A percentile compares a stretch with the other conserved stretches of the same genome.
Evolutionary conservation across 805 yeast genomes (phyloP).

Genomic region (Candida bentonensis): DNA sequence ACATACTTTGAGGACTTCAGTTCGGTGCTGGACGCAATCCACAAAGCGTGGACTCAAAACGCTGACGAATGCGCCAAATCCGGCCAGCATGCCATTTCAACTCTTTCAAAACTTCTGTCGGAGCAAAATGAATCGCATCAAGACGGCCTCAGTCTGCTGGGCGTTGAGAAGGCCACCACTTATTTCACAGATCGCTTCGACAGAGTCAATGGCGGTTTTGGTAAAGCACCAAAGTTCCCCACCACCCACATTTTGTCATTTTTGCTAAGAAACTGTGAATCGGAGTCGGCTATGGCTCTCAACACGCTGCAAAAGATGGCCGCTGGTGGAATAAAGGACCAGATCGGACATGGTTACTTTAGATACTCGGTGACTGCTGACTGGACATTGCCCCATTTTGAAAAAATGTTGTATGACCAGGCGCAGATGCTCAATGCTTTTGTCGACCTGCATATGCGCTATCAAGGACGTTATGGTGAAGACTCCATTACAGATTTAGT

Average conservation of each 20-base stretch:
- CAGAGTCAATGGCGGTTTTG: slow-evolving; percentile 20
- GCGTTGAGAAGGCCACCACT: slow-evolving; percentile 12
- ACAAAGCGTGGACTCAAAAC: slow-evolving; percentile 19
- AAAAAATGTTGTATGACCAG: slow-evolving; percentile 26
- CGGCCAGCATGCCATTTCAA: slow-evolving; percentile 14
- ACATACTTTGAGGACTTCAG: slow-evolving; percentile 24
- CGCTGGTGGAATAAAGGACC: slow-evolving; percentile 25
- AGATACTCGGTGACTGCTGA: slow-evolving; percentile 25
- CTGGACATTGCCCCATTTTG: slow-evolving; percentile 28
- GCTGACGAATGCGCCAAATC: slow-evolving; percentile 15
- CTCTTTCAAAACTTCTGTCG: slow-evolving; percentile 14
- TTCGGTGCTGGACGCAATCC: slow-evolving; percentile 18
- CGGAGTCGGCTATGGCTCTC: slow-evolving; percentile 7
- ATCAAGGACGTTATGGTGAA: not conserved
- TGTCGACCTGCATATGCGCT: slow-evolving; percentile 9
- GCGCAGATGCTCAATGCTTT: slow-evolving; percentile 22
- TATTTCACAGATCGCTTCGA: slow-evolving; percentile 18
- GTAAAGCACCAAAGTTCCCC: slow-evolving; percentile 25
- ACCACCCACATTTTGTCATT: slow-evolving; percentile 18
- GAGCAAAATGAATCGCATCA: slow-evolving; percentile 12
- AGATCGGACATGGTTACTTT: slow-evolving; percentile 23
- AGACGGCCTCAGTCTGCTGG: slow-evolving; percentile 5
- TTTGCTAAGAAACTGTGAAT: slow-evolving; percentile 8
- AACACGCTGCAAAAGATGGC: slow-evolving; percentile 18
- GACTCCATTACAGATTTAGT: not conserved